Evolutionary conservation across 2,329 filamentous ascomycete species (phyloP), one percentile per base, ranked within the genome.

Genomic region (Arachnomyces sp.): DNA sequence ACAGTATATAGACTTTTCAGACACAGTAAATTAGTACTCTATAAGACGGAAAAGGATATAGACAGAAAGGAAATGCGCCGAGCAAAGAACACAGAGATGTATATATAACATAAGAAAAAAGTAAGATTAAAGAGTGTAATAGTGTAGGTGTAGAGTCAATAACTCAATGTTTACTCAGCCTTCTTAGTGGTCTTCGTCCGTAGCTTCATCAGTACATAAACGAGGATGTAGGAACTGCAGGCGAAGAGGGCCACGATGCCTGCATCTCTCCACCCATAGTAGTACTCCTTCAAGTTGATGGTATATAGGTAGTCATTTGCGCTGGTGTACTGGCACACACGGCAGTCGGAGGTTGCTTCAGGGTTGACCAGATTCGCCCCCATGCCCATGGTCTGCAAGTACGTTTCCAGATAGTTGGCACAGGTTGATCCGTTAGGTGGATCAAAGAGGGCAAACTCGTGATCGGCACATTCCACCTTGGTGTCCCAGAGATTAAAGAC

Each of bases 241-340:
- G 65, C 72, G 47, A 81, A 80, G 4, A 77, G 60, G 1, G 72
- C 73, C 2, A 74, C 69, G 35, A 83, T 77, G 0, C 54, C 81
- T 0, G 76, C 75, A 57, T 85, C 70, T 36, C 82, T 69, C 82
- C 82, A 86, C 0, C 78, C 80, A 48, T 78, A 78, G 44, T 69
- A 75, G 48, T 82, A 77, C 3, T 77, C 68, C 1, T 67, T 65
- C 6, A 85, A 50, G 52, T 84, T 82, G 9, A 85, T 46, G 0
- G 68, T 75, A 2, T 59, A 50, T 2, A 85, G 55, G 47, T 81
- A 85, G 42, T 82, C 80, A 4, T 70, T 66, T 0, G 78, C 80
- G 13, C 53, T 59, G 1, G 56, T 59, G 54, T 77, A 85, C 45
- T 77, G 66, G 51, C 82, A 86, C 0, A 84, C 79, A 31, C 60